Evolutionary conservation across 768 basidiomycete genomes (phyloP).

Genomic region (Tylopilus balloui): DNA sequence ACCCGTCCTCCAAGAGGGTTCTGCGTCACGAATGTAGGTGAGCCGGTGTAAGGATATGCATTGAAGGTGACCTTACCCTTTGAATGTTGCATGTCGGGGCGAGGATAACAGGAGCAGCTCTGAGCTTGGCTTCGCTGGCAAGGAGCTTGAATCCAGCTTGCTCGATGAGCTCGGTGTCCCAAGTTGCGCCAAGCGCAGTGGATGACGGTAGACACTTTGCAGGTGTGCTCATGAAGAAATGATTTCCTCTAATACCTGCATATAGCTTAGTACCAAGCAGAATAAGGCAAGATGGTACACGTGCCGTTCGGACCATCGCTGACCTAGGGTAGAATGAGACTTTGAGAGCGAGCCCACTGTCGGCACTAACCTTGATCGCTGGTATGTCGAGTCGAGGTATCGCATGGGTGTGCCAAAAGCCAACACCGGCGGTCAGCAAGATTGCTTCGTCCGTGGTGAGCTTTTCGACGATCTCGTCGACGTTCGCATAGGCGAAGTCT

Average conservation of each 20-base stretch:
- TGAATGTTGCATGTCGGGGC: slow-evolving; percentile 86
- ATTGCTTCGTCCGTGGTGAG: slow-evolving; percentile 75
- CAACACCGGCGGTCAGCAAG: slow-evolving; percentile 64
- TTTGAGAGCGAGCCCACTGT: slow-evolving; percentile 5
- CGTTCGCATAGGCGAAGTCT: slow-evolving; percentile 60
- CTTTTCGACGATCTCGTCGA: slow-evolving; percentile 58
- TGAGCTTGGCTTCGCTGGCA: slow-evolving; percentile 67
- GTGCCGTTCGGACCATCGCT: slow-evolving; percentile 77
- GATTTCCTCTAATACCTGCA: slow-evolving; percentile 57
- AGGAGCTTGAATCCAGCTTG: slow-evolving; percentile 60
- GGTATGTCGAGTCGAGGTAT: slow-evolving; percentile 67
- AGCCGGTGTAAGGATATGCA: not conserved
- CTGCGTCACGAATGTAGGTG: slow-evolving; percentile 28
- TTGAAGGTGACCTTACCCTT: slow-evolving; percentile 41
- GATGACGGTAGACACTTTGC: slow-evolving; percentile 74
- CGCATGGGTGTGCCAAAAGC: slow-evolving; percentile 71
- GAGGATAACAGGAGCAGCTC: slow-evolving; percentile 63
- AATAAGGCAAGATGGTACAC: slow-evolving; percentile 12
- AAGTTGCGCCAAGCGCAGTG: slow-evolving; percentile 74
- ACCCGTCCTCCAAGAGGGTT: slow-evolving; percentile 70
- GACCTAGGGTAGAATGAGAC: slow-evolving; percentile 39
- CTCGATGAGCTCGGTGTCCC: slow-evolving; percentile 61
- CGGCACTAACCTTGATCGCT: slow-evolving; percentile 50
- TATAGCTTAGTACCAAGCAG: not conserved
- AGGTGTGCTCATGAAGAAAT: slow-evolving; percentile 78